Evolutionary conservation across 805 yeast genomes (phyloP), one percentile per base, ranked within the genome.

Genomic region (Sugiyamaella chiloensis): DNA sequence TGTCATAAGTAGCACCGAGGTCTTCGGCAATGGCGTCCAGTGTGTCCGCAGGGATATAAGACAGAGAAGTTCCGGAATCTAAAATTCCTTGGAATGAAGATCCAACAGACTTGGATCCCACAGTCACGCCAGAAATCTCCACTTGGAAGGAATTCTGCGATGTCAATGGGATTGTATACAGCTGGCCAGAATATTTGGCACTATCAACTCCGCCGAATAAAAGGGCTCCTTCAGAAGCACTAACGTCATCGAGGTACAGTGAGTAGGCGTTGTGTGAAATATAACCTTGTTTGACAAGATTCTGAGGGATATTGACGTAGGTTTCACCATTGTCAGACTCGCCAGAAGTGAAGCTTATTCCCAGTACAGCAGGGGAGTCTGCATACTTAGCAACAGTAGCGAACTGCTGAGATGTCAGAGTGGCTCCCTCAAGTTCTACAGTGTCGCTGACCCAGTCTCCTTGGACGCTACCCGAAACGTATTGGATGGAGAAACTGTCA

Each of bases 381-480:
- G 37, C 42, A 8, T 24, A 24, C 5, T 20, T 23, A 24, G 26
- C 32, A 17, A 53, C 56, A 12, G 36, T 30, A 5, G 50, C 59
- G 29, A 56, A 52, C 23, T 27, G 31, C 20, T 40, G 44, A 16
- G 14, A 16, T 19, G 29, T 11, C 31, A 40, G 20, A 12, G 84
- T 59, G 24, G 44, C 63, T 43, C 72, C 76, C 42, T 81, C 80
- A 44, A 86, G 56, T 1, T 54, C 52, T 4, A 90, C 72, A 34
- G 68, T 67, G 60, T 90, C 97, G 36, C 70, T 63, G n/a, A 83
- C 89, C 76, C 79, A 79, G 9, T 55, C 53, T 14, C 87, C 87
- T 17, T 58, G 57, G 9, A 83, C 84, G 50, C 9, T 79, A 61
- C 34, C 59, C 57, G 55, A 85, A 21, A 72, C 68, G 51, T 66